phyloP scores from a whole-genome alignment of 2,329 filamentous ascomycete genomes.

The Neoarthrinium moseri region DNA sequence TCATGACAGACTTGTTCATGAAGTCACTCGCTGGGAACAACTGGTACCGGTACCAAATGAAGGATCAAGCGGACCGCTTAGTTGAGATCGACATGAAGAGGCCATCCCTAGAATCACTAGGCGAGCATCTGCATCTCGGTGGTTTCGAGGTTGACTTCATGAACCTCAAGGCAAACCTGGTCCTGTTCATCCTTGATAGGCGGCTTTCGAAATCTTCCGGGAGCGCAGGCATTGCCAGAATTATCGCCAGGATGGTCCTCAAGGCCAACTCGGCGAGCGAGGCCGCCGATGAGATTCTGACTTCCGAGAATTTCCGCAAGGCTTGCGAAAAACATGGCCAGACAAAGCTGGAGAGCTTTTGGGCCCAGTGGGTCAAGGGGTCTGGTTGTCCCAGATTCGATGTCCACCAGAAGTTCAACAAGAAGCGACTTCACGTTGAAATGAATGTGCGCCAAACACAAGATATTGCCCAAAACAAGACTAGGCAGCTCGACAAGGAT shows the following conservation, averaged over 20 bases:
- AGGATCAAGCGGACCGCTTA: constrained; percentile 77
- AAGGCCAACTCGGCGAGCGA: constrained; percentile 70
- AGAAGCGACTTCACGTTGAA: constrained; percentile 93
- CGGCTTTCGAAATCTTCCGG: constrained; percentile 85
- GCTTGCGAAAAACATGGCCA: constrained; percentile 87
- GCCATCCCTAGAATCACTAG: constrained; percentile 79
- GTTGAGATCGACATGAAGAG: constrained; percentile 79
- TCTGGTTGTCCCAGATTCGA: constrained; percentile 87
- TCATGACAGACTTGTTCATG: constrained; percentile 93
- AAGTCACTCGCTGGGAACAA: constrained; percentile 90
- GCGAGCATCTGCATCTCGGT: constrained; percentile 74
- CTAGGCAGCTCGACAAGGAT: constrained; percentile 60
- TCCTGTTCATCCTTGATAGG: constrained; percentile 91
- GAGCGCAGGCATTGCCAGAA: constrained; percentile 77
- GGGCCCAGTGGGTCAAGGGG: constrained; percentile 87
- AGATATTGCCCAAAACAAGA: constrained; percentile 42
- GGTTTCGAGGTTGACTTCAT: constrained; percentile 88
- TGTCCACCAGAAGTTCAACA: constrained; percentile 90
- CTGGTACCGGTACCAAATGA: constrained; percentile 88
- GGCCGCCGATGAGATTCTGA: constrained; percentile 69
- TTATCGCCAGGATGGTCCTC: constrained; percentile 82
- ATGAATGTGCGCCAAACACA: constrained; percentile 82
- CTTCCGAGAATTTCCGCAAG: constrained; percentile 73
- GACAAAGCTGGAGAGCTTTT: constrained; percentile 84
- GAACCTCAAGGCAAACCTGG: constrained; percentile 82